phyloP scores from a whole-genome alignment of 257 asterid genomes.

The Salvia hispanica region DNA sequence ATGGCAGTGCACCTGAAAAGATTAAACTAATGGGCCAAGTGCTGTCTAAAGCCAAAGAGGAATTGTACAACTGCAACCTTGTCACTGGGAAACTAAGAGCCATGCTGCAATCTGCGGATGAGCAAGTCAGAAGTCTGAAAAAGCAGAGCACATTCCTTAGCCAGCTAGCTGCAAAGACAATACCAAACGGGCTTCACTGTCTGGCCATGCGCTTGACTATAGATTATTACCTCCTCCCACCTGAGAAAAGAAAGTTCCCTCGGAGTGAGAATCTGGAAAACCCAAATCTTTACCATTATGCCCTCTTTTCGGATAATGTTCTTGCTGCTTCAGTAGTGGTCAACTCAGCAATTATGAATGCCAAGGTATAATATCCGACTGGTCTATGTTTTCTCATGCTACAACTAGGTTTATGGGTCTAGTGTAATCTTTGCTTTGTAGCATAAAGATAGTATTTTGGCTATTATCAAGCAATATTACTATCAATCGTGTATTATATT shows the following conservation, averaged over 20 bases:
- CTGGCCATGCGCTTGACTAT: constrained; percentile 90
- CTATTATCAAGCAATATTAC: background rate
- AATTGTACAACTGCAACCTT: constrained; percentile 84
- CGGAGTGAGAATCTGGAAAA: constrained; percentile 80
- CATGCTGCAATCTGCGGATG: constrained; percentile 97
- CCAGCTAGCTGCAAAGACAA: constrained; percentile 95
- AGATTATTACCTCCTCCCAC: constrained; percentile 83
- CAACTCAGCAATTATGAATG: constrained; percentile 82
- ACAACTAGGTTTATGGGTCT: constrained; percentile 22
- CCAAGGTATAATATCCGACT: constrained; percentile 60
- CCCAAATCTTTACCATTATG: constrained; percentile 85
- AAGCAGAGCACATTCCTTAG: constrained; percentile 98
- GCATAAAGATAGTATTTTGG: background rate
- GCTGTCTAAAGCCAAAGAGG: constrained; percentile 85
- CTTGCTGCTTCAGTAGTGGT: constrained; percentile 99
- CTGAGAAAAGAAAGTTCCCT: constrained; percentile 83
- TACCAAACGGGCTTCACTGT: constrained; percentile 97
- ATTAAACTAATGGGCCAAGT: constrained; percentile 91
- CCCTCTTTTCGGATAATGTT: constrained; percentile 94
- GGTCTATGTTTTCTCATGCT: constrained; percentile 20
- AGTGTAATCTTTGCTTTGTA: constrained; percentile 13
- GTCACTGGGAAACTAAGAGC: constrained; percentile 95
- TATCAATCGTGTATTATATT: constrained; percentile 1
- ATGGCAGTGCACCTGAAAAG: constrained; percentile 75
- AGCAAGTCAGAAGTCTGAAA: constrained; percentile 93